phyloP scores from a whole-genome alignment of 768 basidiomycete species.

The Lactifluus echinatus region DNA sequence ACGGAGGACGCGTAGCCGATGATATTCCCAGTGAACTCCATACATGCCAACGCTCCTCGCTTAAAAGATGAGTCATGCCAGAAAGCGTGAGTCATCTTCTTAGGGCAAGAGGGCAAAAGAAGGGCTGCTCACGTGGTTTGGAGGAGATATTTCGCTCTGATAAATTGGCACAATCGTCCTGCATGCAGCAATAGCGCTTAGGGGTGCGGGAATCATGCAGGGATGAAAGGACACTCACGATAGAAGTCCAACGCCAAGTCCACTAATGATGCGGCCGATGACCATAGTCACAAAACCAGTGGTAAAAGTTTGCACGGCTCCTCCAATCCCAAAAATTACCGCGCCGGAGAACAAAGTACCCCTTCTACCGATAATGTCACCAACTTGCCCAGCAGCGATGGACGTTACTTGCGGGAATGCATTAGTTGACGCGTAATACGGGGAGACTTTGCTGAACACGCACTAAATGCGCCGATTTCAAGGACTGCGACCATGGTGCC shows the following conservation, averaged over 20 bases:
- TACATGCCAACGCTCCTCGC: slow-evolving; percentile 87
- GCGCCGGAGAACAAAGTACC: slow-evolving; percentile 82
- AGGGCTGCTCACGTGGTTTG: slow-evolving; percentile 55
- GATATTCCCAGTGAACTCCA: slow-evolving; percentile 93
- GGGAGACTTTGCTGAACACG: slow-evolving; percentile 23
- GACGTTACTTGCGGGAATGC: slow-evolving; percentile 60
- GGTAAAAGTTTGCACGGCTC: slow-evolving; percentile 78
- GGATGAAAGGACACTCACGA: slow-evolving; percentile 40
- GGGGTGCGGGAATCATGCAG: neutral
- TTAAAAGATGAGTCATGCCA: slow-evolving; percentile 27
- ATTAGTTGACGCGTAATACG: neutral
- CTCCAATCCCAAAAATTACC: slow-evolving; percentile 76
- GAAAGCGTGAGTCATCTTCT: neutral
- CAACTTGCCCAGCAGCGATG: slow-evolving; percentile 78
- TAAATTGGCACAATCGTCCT: slow-evolving; percentile 95
- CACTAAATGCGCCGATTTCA: slow-evolving; percentile 87
- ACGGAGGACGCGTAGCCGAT: slow-evolving; percentile 86
- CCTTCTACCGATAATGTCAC: slow-evolving; percentile 78
- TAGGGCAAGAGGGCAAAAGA: neutral
- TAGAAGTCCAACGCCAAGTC: slow-evolving; percentile 84
- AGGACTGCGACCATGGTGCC: slow-evolving; percentile 97
- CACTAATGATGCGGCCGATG: slow-evolving; percentile 71
- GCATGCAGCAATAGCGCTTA: slow-evolving; percentile 4
- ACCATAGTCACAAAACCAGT: slow-evolving; percentile 75
- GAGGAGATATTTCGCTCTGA: slow-evolving; percentile 93